Evolutionary conservation across 495 filamentous ascomycete species (phyloP), one percentile per base, ranked within the genome.

Genomic region (Podospora anserina): DNA sequence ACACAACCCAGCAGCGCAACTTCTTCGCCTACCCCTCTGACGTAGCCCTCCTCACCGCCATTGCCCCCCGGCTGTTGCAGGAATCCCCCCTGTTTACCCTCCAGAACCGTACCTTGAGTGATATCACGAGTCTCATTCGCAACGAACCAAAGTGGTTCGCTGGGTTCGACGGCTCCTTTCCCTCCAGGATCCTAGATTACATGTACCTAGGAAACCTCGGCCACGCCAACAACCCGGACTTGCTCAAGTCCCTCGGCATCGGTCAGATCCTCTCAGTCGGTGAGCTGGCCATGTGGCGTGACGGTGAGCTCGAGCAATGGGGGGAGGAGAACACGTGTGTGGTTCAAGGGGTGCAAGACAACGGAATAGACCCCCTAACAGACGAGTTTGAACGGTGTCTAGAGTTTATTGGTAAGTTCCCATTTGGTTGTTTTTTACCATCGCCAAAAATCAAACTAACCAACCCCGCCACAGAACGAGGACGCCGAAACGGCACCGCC

Each of bases 21-120:
- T 97, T 97, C 81, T 99, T 99, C 72, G 91, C 95, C 0, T 99
- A 99, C 71, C 89, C 91, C 2, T 91, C 91, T 0, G 95, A 99
- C 74, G 92, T 97, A 32, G 84, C 88, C 4, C 86, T 97, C 19
- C 79, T 99, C 19, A 85, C 85, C 0, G 86, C 86, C 20, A 88
- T 97, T 55, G 90, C 95, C 70, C 84, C 86, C 20, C 88, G 90
- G 44, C 82, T 99, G 19, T 76, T 86, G n/a, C 76, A 72, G 32
- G 84, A 83, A 66, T 86, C 83, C 5, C 84, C 84, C 0, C 39
- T 49, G 13, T 49, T 49, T 49, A 49, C 39, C 39, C 13, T 49
- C 39, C 39, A 49, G 6, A 49, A 49, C 39, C 70, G 76, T 9
- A 78, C 78, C 27, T 59, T 63, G 0, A 73, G 77, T 2, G 83